Percentiles rank a stretch among this genome's conserved stretches.
phyloP scores from a whole-genome alignment of 83 land plant species.

The Thuja plicata region DNA sequence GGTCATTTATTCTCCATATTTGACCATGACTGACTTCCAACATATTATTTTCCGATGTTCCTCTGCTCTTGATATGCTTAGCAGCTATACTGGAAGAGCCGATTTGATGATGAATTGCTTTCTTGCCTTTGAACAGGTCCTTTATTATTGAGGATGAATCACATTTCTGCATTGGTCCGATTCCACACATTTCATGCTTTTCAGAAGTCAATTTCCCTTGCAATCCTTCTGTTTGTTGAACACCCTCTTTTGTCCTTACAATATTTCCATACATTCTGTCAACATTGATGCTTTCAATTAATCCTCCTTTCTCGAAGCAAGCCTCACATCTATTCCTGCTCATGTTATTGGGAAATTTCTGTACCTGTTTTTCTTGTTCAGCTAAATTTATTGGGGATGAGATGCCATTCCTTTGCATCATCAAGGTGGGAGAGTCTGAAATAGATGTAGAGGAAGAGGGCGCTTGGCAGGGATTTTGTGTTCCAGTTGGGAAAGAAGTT shows the following conservation, averaged over 20 bases:
- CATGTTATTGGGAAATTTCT: background rate
- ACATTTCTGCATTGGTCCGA: background rate
- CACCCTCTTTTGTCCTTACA: background rate
- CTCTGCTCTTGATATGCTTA: background rate
- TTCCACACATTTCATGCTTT: background rate
- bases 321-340: background rate
- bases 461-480: background rate
- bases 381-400: background rate
- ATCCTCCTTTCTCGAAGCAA: background rate
- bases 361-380: background rate
- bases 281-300: background rate
- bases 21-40: background rate
- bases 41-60: background rate
- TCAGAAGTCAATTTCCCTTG: background rate
- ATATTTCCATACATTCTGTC: background rate
- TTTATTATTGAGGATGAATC: background rate
- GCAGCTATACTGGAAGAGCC: slow-evolving; percentile 1
- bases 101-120: background rate
- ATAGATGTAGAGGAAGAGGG: background rate
- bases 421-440: background rate
- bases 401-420: background rate
- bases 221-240: background rate
- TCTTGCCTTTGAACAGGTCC: background rate
- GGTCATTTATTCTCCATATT: background rate
- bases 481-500: background rate